phyloP scores from a whole-genome alignment of 768 basidiomycete genomes.

The Myochromella boudieri region DNA sequence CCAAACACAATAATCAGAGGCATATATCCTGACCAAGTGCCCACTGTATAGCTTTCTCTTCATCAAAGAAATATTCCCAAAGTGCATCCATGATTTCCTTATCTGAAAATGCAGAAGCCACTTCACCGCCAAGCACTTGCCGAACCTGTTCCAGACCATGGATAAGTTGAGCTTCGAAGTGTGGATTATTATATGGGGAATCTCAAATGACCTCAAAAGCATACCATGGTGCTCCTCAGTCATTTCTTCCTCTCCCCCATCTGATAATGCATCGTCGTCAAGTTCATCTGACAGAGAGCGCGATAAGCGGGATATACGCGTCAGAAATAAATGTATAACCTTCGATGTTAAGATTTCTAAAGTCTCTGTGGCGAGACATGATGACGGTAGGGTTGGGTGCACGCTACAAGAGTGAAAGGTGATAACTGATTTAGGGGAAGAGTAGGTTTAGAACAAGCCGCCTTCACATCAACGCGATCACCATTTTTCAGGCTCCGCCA shows the following conservation, averaged over 20 bases:
- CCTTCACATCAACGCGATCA: no score
- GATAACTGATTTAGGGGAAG: no score
- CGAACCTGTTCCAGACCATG: conserved; percentile 70
- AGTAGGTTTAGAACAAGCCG: no score
- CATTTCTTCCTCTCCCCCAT: conserved; percentile 78
- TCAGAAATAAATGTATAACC: conserved; percentile 37
- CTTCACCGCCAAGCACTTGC: conserved; percentile 63
- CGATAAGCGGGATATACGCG: conserved; percentile 1
- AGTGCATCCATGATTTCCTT: conserved; percentile 72
- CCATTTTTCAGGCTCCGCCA: no score
- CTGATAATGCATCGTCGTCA: conserved; percentile 77
- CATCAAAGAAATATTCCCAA: conserved; percentile 89
- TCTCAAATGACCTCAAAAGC: background rate
- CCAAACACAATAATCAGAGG: conserved; percentile 3
- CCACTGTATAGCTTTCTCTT: conserved; percentile 74
- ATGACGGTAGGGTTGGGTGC: background rate
- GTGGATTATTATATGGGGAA: conserved; percentile 3
- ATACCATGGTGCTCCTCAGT: conserved; percentile 82
- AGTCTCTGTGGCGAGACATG: conserved; percentile 92
- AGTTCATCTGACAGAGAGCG: conserved; percentile 67
- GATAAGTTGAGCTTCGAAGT: conserved; percentile 59
- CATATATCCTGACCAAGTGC: conserved; percentile 59
- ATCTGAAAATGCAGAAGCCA: conserved; percentile 69
- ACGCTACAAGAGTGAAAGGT: background rate
- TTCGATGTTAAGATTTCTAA: conserved; percentile 82